Base-by-base conservation (phyloP, 352 stramenopile genomes). In the Phytophthora nicotianae region DNA sequence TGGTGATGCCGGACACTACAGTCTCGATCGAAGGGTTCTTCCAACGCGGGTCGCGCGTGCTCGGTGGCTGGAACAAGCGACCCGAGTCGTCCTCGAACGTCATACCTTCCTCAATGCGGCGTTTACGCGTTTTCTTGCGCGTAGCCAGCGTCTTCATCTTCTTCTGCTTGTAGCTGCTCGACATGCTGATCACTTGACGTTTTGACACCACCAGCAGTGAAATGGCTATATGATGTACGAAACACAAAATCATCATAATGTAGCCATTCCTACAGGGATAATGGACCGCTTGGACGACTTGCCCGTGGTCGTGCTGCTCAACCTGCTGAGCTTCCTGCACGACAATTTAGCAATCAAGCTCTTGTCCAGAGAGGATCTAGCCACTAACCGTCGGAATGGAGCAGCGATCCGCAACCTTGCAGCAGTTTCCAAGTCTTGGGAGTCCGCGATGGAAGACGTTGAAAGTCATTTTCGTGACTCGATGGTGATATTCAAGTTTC, bases 161-260 rank as follows among this genome's bases (percentile, higher is more conserved):
- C 65, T 92, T 92, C 68, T 92, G 83, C 77, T 90, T 90, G 68
- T 81, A 92, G 77, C 79, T 90, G 72, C 83, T 92, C 60, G 81
- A 89, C 83, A 92, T 92, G 53, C 5, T 62, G 40, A 16, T 52
- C 4, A 10, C 29, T 8, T 17, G 17, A 10, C 35, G 26, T 54
- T 64, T 54, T 50, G 45, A 41, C 42, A 62, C 56, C 62, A 66
- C 24, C 21, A 24, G 54, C 21, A 27, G 21, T 8, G 2, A 52
- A 68, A 65, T 62, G 40, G 51, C 27, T 68, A 63, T 38, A 65
- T 43, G 53, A 21, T 17, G 43, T 57, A 5, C 2, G 1, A 32
- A 5, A 58, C 40, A 41, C 33, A 53, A 42, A 26, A 55, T 19
- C 2, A 58, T 58, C 37, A 26, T 19, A 51, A 41, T 19, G 33